Evolutionary conservation across 2,329 filamentous ascomycete species (phyloP), one percentile per base, ranked within the genome.

Genomic region (Alternaria triticina): DNA sequence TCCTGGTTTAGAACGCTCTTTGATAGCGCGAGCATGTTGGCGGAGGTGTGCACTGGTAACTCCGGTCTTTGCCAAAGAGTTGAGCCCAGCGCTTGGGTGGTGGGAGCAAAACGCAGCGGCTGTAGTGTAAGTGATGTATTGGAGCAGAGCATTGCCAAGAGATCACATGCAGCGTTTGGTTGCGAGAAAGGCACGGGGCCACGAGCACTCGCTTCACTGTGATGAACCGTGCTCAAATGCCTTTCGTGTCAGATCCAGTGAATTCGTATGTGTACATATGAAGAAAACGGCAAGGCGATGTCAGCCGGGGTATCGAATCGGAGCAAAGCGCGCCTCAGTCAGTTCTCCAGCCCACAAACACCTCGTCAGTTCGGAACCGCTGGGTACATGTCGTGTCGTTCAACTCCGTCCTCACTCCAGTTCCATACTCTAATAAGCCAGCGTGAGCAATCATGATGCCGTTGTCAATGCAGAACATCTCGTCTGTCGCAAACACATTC

Each of bases 381-480:
- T 86, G 84, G 40, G 83, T 85, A 64, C 81, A 97, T 12, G 91
- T 93, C 70, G 91, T 95, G 47, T 97, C 92, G 67, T 90, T 89
- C 50, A 98, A 78, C 8, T 86, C 82, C 1, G 94, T 97, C 63
- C 82, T 85, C 76, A 93, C 94, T 1, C 95, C 95, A 15, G 89
- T 94, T 79, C 90, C 86, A 78, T 91, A 96, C 2, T 94, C 94
- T 74, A 97, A 79, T 72, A 99, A 81, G 3, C 96, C 96, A 2
- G 96, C 96, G 80, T 99, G 95, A 1, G 96, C 96, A 83, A 99
- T 99, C 96, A 99, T 99, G 77, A 99, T 98, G 52, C 96, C 96
- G 74, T 99, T 99, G 81, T 99, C 96, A 72, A 99, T 99, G 79
- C 96, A 99, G 79, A 97, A 99, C 49, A 96, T 86, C 84, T 99